A percentile compares a stretch with the other conserved stretches of the same genome.
phyloP scores from a whole-genome alignment of 345 rosid genomes.

The Euphorbia peplus region DNA sequence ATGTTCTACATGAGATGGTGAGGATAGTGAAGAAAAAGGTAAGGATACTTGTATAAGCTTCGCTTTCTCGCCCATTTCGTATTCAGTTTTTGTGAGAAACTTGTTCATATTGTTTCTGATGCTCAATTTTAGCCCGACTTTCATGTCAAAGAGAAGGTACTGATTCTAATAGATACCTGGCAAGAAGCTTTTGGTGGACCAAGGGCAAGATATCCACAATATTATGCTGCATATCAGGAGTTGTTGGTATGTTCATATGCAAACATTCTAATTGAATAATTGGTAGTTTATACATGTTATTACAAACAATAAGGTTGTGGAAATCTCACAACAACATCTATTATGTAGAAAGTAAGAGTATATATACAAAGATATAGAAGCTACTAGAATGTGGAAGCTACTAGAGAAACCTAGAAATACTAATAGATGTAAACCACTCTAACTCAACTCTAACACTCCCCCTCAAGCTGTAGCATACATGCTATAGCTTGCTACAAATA shows the following conservation, averaged over 20 bases:
- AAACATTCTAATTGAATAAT: constrained; percentile 17
- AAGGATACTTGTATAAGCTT: constrained; percentile 22
- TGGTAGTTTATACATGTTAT: too few species aligned
- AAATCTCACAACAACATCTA: too few species aligned
- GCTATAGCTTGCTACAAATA: too few species aligned
- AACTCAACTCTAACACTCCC: too few species aligned
- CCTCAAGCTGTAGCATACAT: too few species aligned
- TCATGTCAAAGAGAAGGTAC: constrained; percentile 92
- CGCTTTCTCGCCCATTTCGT: constrained; percentile 5
- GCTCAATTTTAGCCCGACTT: constrained; percentile 62
- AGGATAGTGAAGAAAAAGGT: constrained; percentile 91
- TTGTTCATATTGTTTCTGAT: constrained; percentile 32
- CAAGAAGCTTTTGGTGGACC: constrained; percentile 99
- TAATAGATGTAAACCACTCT: too few species aligned
- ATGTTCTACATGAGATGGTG: constrained; percentile 95
- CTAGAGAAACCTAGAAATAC: too few species aligned
- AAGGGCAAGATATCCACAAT: constrained; percentile 98
- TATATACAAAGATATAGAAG: too few species aligned
- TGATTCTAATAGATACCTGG: constrained; percentile 89
- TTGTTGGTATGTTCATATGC: constrained; percentile 62
- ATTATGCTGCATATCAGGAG: constrained; percentile 95
- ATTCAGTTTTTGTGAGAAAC: constrained; percentile 16
- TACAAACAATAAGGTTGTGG: too few species aligned
- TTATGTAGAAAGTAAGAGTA: too few species aligned
- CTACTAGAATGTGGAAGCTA: too few species aligned